phyloP scores from a whole-genome alignment of 148 eudicot genomes.

The Heliosperma pusillum region DNA sequence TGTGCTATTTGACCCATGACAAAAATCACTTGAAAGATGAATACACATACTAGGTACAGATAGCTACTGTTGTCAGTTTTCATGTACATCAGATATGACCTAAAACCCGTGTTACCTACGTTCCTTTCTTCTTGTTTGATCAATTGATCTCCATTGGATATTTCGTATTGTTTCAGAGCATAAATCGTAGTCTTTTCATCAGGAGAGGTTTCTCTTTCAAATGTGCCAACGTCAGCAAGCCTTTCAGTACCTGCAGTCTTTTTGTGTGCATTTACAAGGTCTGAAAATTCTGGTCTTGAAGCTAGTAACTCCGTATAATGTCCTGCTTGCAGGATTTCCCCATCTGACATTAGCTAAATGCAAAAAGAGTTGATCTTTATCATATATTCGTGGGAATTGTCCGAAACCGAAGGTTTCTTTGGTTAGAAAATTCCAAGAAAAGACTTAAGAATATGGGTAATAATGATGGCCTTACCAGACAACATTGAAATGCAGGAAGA shows the following conservation, averaged over 20 bases:
- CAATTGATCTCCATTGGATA: slow-evolving; percentile 49
- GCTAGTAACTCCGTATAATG: slow-evolving; percentile 54
- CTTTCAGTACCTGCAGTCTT: slow-evolving; percentile 74
- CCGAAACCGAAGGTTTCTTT: too few relatives aligned
- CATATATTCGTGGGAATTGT: not conserved
- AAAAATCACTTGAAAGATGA: slow-evolving; percentile 45
- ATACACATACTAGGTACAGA: slow-evolving; percentile 40
- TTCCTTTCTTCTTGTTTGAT: slow-evolving; percentile 81
- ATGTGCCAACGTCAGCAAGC: slow-evolving; percentile 33
- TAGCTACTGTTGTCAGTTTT: slow-evolving; percentile 68
- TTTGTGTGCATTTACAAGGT: slow-evolving; percentile 83
- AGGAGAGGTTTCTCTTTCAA: slow-evolving; percentile 21
- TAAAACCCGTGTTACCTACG: slow-evolving; percentile 68
- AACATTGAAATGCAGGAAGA: slow-evolving; percentile 72
- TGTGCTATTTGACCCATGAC: slow-evolving; percentile 56
- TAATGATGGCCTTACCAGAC: slow-evolving; percentile 47
- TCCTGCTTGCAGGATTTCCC: slow-evolving; percentile 61
- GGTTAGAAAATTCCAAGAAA: too few relatives aligned
- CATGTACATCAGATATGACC: slow-evolving; percentile 61
- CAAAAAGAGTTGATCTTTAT: slow-evolving; percentile 6
- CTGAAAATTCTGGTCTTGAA: slow-evolving; percentile 56
- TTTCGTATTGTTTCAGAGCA: slow-evolving; percentile 26
- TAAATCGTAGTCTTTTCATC: slow-evolving; percentile 36
- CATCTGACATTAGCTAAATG: slow-evolving; percentile 78
- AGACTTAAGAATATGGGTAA: not conserved